Evolutionary conservation across 2,329 filamentous ascomycete genomes (phyloP).

Genomic region (Penicillium sp.): DNA sequence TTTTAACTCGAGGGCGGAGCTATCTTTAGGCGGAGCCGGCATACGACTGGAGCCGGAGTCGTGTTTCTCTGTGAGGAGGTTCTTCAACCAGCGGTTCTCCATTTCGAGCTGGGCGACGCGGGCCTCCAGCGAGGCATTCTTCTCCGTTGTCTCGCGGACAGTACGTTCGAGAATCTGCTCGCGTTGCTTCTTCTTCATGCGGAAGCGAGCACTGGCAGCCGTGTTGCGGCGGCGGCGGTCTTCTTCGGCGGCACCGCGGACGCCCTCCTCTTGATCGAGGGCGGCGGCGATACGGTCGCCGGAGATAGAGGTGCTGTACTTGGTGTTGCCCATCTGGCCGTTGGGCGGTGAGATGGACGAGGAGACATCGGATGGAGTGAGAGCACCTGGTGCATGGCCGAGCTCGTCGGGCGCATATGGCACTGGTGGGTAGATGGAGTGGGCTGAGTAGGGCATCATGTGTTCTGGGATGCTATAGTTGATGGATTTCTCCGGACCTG

Average conservation of each 20-base stretch:
- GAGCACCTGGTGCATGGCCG: conserved; percentile 35
- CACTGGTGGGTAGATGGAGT: conserved; percentile 41
- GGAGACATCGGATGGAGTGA: conserved; percentile 46
- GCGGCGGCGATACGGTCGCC: conserved; percentile 47
- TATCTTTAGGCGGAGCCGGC: conserved; percentile 28
- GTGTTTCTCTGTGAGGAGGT: conserved; percentile 79
- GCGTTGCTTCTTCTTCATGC: conserved; percentile 94
- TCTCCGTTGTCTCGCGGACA: conserved; percentile 81
- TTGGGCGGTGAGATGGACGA: conserved; percentile 46
- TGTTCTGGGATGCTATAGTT: conserved; percentile 43
- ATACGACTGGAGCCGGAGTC: conserved; percentile 36
- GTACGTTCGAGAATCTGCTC: conserved; percentile 82
- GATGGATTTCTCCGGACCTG: conserved; percentile 37
- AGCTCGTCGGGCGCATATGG: conserved; percentile 41
- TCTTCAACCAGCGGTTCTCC: conserved; percentile 81
- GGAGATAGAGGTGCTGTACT: conserved; percentile 43
- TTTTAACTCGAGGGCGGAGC: conserved; percentile 23
- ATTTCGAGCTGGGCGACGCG: conserved; percentile 77
- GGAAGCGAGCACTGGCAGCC: conserved; percentile 83
- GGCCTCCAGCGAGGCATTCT: conserved; percentile 71
- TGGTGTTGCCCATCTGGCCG: conserved; percentile 41
- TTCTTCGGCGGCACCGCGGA: conserved; percentile 76
- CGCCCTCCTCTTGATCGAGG: conserved; percentile 68
- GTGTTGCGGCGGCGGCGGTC: conserved; percentile 90
- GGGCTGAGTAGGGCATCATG: conserved; percentile 41